A percentile compares a stretch with the other conserved stretches of the same genome.
These are phyloP conservation scores for Polysphondylium violaceum DNA, from an alignment of 78 protist species.

Conservation along the genomic window DNA sequence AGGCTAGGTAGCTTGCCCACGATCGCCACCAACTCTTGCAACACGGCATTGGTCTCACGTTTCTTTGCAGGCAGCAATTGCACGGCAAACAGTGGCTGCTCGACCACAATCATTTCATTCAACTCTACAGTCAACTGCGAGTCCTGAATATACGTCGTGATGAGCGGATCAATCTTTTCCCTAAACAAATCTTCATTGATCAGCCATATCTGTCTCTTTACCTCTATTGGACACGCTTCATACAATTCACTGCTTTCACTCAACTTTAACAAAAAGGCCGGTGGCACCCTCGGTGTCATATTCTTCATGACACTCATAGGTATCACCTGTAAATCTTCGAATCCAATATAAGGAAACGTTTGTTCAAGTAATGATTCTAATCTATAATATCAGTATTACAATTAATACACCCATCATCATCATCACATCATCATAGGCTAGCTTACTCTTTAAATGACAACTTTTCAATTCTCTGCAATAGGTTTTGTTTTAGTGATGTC, in stretches of 20 bases:
- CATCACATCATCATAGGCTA: too few relatives aligned
- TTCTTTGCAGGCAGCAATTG: slow-evolving; percentile 38
- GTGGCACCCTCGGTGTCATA: slow-evolving; percentile 56
- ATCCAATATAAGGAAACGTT: slow-evolving; percentile 72
- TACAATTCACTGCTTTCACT: slow-evolving; percentile 43
- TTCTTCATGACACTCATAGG: slow-evolving; percentile 75
- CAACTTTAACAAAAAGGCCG: slow-evolving; percentile 44
- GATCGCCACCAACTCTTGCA: slow-evolving; percentile 26
- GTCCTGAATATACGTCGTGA: slow-evolving; percentile 44
- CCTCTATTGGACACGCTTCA: slow-evolving; percentile 73
- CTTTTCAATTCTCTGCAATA: slow-evolving; percentile 17
- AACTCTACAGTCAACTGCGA: slow-evolving; percentile 36
- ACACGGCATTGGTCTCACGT: slow-evolving; percentile 35
- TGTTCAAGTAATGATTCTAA: slow-evolving; percentile 59
- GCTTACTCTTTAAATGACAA: slow-evolving; percentile 17
- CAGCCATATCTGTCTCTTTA: slow-evolving; percentile 70
- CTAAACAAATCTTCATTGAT: slow-evolving; percentile 36
- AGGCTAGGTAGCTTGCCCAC: slow-evolving; percentile 31
- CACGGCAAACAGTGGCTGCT: slow-evolving; percentile 1
- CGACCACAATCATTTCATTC: slow-evolving; percentile 24
- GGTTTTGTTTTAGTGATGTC: slow-evolving; percentile 11
- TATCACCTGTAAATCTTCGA: slow-evolving; percentile 53
- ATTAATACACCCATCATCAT: neutral
- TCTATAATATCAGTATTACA: neutral
- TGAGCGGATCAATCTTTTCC: slow-evolving; percentile 33